Base-by-base conservation (phyloP, 441 rosid genomes). In the Erodium moschatum region DNA sequence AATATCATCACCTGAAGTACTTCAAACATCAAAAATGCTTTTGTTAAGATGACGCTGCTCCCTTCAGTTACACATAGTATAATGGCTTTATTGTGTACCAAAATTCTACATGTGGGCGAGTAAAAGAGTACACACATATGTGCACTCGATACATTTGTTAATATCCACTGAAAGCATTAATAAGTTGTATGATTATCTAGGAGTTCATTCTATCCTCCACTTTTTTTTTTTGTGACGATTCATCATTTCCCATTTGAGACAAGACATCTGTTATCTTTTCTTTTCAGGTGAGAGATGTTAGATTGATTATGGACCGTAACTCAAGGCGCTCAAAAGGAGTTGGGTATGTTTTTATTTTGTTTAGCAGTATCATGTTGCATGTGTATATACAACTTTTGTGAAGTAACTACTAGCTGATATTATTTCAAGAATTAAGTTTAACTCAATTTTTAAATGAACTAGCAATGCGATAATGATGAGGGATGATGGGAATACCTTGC, bases 321-420 rank as follows among this genome's bases (percentile, higher is more conserved):
- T 92, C 97, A 65, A 85, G 97, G 74, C 80, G 96, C 63, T 92
- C 97, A 29, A 92, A 85, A 78, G 97, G 97, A 77, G 97, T 92
- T 82, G 97, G 97, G 97, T 89, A 89, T 79, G 92, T 79, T 33
- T 65, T 2, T 24, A 2, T 73, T 33, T 33, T 33, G 38, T 13
- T 56, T 61, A 20, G 50, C 61, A 13, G 75, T 66, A 76, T 63
- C 65, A 65, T 16, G 31, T 33, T 5, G 6, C 6, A 33, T 72
- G 70, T 78, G 81, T 78, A 52, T 76, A 75, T 75, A 81, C 24
- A 31, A 65, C 66, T 76, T 75, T 72, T 80, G 73, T 75, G 80
- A 75, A 80, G 73, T 68, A 79, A 69, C 78, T 75, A 75, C 74
- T 76, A 78, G 85, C 81, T 70, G 77, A 81, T 81, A 75, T 83